Evolutionary conservation across 2,329 filamentous ascomycete genomes (phyloP).

Genomic region (Phaeosphaeria sp.): DNA sequence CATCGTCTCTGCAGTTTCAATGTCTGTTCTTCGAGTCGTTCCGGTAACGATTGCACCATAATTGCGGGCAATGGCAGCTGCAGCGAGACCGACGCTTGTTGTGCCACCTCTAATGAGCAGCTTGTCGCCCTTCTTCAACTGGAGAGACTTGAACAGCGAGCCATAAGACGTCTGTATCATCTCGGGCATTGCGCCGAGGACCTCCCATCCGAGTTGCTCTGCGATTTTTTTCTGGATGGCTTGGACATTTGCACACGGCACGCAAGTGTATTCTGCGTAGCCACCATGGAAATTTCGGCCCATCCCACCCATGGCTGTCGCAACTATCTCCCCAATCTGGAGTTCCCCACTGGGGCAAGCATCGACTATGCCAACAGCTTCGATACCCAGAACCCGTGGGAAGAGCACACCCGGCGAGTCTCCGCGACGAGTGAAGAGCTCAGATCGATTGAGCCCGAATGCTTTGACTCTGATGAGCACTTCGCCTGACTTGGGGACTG

Average conservation of each 20-base stretch:
- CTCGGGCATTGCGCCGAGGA: constrained; percentile 57
- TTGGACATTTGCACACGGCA: constrained; percentile 39
- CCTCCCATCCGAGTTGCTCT: constrained; percentile 47
- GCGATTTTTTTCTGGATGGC: background rate
- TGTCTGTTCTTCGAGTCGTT: constrained; percentile 1
- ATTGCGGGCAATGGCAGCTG: constrained; percentile 2
- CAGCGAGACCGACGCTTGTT: constrained; percentile 49
- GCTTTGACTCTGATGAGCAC: constrained; percentile 54
- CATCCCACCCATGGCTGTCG: constrained; percentile 59
- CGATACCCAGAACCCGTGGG: constrained; percentile 52
- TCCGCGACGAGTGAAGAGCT: constrained; percentile 57
- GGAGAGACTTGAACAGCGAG: constrained; percentile 49
- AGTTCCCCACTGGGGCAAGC: constrained; percentile 48
- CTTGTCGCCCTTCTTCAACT: constrained; percentile 49
- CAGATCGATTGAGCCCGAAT: constrained; percentile 57
- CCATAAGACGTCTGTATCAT: constrained; percentile 62
- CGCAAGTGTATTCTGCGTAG: constrained; percentile 59
- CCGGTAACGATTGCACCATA: background rate
- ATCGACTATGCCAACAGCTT: constrained; percentile 53
- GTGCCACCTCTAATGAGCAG: constrained; percentile 60
- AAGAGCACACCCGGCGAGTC: constrained; percentile 40
- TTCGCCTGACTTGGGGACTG: constrained; percentile 45
- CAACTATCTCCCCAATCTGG: constrained; percentile 50
- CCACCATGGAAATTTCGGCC: constrained; percentile 57
- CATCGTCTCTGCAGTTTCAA: constrained; percentile 45